Conservation (phyloP, 164 flowering plant species). For the Taxillus chinensis region DNA sequence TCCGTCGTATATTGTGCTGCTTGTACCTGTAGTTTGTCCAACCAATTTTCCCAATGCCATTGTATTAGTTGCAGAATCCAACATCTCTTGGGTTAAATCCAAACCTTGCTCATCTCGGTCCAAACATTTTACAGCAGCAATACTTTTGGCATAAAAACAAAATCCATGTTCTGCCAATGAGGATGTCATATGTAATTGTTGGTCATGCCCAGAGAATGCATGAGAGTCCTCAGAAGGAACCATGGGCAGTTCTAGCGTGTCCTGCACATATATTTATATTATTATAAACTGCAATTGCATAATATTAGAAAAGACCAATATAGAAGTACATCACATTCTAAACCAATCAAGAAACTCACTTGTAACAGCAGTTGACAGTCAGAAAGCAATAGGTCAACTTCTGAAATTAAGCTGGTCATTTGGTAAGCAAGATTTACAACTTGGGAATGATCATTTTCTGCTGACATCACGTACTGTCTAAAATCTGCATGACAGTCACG, state of each 20-base stretch:
- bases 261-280: conserved; percentile 27
- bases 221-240: conserved; percentile 32
- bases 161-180: conserved; percentile 66
- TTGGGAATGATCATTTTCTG: conserved; percentile 31
- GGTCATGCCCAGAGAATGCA: conserved; percentile 28
- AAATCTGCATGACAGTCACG: conserved; percentile 36
- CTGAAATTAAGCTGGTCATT: conserved; percentile 61
- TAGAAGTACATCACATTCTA: not conserved
- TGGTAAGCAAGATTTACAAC: conserved; percentile 28
- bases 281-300: conserved; percentile 3
- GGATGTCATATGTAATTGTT: conserved; percentile 58
- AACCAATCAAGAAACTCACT: conserved; percentile 20
- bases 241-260: conserved; percentile 21
- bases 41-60: conserved; percentile 37
- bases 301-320: not conserved
- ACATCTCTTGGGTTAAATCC: conserved; percentile 49
- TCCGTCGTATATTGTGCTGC: conserved; percentile 10
- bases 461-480: conserved; percentile 26
- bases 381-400: conserved; percentile 54
- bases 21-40: conserved; percentile 14
- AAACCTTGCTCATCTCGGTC: conserved; percentile 17
- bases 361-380: conserved; percentile 25
- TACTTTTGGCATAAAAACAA: conserved; percentile 44
- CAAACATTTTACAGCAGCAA: conserved; percentile 22
- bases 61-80: conserved; percentile 32